Evolutionary conservation across 2,329 filamentous ascomycete genomes (phyloP), one percentile per base, ranked within the genome.

Genomic region (Paracoccidioides brasiliensis): DNA sequence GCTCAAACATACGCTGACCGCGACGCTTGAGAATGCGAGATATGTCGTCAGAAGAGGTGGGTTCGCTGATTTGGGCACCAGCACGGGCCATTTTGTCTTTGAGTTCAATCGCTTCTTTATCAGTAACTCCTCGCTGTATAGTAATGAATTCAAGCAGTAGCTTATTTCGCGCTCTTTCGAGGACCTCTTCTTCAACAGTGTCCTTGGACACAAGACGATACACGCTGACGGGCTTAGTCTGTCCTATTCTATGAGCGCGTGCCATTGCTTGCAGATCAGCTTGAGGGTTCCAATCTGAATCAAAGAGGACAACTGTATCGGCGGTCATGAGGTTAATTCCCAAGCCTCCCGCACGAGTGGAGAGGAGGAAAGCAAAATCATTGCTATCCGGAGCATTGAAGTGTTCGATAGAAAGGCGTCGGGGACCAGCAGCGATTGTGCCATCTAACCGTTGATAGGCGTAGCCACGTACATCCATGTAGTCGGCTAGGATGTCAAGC

Each of bases 1-100:
- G 91, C 71, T 97, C 91, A 63, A 98, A 98, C 85, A 98, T 95
- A 72, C 93, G 95, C 68, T 96, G 93, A n/a, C 93, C 95, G 63
- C 93, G 86, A 72, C 91, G 90, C 75, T 97, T 97, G 66, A 98
- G 80, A 57, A 98, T 95, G 70, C 88, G 87, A 59, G 93, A 95
- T 61, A 97, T 97, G 66, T 96, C 93, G 61, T 95, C 91, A 0
- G 88, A 88, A 2, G 89, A 94, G 57, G 85, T 91, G 6, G 91
- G 90, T 63, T 95, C 90, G 55, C 85, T 85, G 40, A 77, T 70
- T 33, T 66, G 65, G 30, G 74, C 71, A 52, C 72, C 76, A 78
- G 82, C 78, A 75, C 86, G 72, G 75, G 74, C 70, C 70, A 90
- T 86, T 70, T 90, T 88, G 64, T 85, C 85, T 62, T 89, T 83